Percentiles rank a stretch among this genome's conserved stretches.
Evolutionary conservation across 2,329 filamentous ascomycete genomes (phyloP).

Genomic region (Xylaria sp.): DNA sequence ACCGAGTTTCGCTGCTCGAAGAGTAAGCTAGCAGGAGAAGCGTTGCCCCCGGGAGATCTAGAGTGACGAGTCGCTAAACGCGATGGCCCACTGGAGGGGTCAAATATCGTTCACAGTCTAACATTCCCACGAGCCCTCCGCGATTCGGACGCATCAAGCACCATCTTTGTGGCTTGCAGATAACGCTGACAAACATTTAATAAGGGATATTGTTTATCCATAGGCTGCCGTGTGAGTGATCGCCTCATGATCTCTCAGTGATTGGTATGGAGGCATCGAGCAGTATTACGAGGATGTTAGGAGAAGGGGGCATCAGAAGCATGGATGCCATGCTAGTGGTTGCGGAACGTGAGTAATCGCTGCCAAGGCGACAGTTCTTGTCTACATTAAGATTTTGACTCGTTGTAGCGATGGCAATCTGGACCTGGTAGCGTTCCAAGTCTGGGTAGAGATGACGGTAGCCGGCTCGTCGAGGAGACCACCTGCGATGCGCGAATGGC

Average conservation of each 20-base stretch:
- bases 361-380: not conserved
- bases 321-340: not conserved
- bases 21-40: conserved; percentile 35
- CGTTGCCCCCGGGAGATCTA: conserved; percentile 31
- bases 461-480: not conserved
- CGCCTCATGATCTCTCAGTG: not conserved
- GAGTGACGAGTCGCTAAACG: conserved; percentile 25
- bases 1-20: conserved; percentile 36
- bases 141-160: conserved; percentile 35
- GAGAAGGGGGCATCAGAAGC: not conserved
- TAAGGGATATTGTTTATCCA: conserved; percentile 10
- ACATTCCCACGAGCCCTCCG: conserved; percentile 28
- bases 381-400: not conserved
- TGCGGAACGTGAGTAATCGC: not conserved
- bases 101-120: conserved; percentile 31
- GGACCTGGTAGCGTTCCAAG: not conserved
- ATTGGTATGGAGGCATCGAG: not conserved
- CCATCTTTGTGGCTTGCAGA: conserved; percentile 24
- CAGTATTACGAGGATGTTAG: not conserved
- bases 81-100: conserved; percentile 34
- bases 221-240: conserved; percentile 1
- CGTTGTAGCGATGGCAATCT: not conserved
- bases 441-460: not conserved
- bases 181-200: conserved; percentile 16
- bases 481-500: not conserved